Evolutionary conservation across 345 rosid species (phyloP), one percentile per base, ranked within the genome.

Genomic region (Zanthoxylum bungeanum): DNA sequence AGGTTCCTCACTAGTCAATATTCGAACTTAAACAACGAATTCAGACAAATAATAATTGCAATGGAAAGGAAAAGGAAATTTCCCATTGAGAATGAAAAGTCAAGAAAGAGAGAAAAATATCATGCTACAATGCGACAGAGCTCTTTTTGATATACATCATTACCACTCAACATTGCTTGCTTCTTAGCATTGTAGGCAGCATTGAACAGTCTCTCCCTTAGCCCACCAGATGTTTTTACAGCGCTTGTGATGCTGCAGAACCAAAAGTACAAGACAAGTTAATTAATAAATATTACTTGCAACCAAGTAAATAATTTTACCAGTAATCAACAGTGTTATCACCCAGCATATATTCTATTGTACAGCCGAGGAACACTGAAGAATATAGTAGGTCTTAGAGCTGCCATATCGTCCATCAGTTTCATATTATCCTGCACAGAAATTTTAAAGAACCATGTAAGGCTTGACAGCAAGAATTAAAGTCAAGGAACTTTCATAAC

Each of bases 111-210:
- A 60, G n/a, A 16, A 33, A 69, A 46, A 71, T 24, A 50, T 52
- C 59, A 73, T 36, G 58, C 31, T 62, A 28, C 47, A 58, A 56
- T 25, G 51, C 56, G 53, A 73, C 16, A 47, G 60, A 51, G 16
- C 49, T n/a, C 46, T 11, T 40, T 44, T 59, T 22, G 55, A 69
- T 69, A 68, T 9, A 64, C 69, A 39, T 62, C 57, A 68, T 75
- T 81, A 92, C 99, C 99, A 75, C 87, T 95, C 81, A 89, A 55
- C 21, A 95, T 53, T 17, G 99, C 99, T 78, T 87, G 92, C 86
- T 91, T 95, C 86, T 95, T 95, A 61, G 99, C 89, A 76, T 91
- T 92, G 79, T 92, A 95, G 64, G 99, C 99, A 71, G 85, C 91
- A 87, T 91, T 95, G 73, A 95, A 95, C 50, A 95, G 81, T 71